Percentiles rank a stretch among this genome's conserved stretches.
Evolutionary conservation across 2,329 filamentous ascomycete species (phyloP).

Genomic region (Pseudopithomyces maydicus): DNA sequence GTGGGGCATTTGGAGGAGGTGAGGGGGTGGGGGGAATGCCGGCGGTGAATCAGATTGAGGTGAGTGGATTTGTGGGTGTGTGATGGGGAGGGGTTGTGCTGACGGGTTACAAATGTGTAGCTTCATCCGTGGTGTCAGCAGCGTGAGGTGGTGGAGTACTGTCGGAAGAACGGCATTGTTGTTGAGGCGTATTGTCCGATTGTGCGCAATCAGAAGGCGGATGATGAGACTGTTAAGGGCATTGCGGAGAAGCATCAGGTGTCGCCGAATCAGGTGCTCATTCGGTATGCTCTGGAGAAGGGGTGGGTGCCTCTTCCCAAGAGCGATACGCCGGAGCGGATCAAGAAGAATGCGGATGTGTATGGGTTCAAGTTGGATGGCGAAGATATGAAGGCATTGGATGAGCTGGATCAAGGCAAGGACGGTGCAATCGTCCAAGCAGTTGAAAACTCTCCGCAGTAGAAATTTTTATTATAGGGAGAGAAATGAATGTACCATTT

Average conservation of each 20-base stretch:
- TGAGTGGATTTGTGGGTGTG: slow-evolving; percentile 41
- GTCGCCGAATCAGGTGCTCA: slow-evolving; percentile 75
- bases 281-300: slow-evolving; percentile 84
- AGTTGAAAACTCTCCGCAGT: slow-evolving; percentile 19
- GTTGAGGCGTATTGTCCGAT: slow-evolving; percentile 70
- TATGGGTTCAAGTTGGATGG: slow-evolving; percentile 43
- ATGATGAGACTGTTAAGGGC: slow-evolving; percentile 67
- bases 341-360: slow-evolving; percentile 42
- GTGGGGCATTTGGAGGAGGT: slow-evolving; percentile 71
- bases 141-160: slow-evolving; percentile 62
- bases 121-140: slow-evolving; percentile 76
- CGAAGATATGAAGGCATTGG: slow-evolving; percentile 41
- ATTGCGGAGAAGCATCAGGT: slow-evolving; percentile 75
- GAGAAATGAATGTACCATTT: too few relatives aligned
- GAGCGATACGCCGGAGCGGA: slow-evolving; percentile 43
- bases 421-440: slow-evolving; percentile 42
- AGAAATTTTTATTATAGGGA: too few relatives aligned
- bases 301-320: slow-evolving; percentile 51
- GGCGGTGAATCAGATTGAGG: slow-evolving; percentile 76
- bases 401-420: slow-evolving; percentile 40
- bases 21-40: slow-evolving; percentile 68
- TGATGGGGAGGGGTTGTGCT: neutral
- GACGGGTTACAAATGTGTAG: slow-evolving; percentile 52
- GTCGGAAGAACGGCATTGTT: slow-evolving; percentile 62
- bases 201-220: slow-evolving; percentile 72